Percentiles rank a stretch among this genome's conserved stretches.
Conservation (phyloP, 2,329 filamentous ascomycete species). For the Penicillium fuscoglaucum region DNA sequence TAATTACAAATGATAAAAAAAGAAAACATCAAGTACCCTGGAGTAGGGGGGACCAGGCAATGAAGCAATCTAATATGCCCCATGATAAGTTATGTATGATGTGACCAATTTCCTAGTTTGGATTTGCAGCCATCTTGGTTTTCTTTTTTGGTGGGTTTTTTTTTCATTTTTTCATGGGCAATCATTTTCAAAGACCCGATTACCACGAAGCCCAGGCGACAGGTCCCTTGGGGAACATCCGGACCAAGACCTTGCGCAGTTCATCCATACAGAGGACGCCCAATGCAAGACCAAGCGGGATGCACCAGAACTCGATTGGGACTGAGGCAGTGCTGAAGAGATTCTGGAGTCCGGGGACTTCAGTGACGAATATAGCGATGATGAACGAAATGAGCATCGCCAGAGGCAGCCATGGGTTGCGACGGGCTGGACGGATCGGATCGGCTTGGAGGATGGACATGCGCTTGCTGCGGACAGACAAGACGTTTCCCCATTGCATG, state of each 20-base stretch:
- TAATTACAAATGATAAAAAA: not conserved
- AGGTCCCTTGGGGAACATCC: conserved; percentile 47
- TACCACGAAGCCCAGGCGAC: conserved; percentile 55
- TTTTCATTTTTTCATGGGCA: not conserved
- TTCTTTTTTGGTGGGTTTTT: not conserved
- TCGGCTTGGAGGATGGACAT: conserved; percentile 55
- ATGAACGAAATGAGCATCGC: conserved; percentile 50
- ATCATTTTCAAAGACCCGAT: not conserved
- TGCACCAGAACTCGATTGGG: conserved; percentile 55
- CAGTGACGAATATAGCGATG: conserved; percentile 57
- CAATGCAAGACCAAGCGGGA: conserved; percentile 53
- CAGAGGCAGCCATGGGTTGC: conserved; percentile 53
- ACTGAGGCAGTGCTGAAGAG: conserved; percentile 53
- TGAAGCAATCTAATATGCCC: not conserved
- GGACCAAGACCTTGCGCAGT: conserved; percentile 52
- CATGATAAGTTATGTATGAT: not conserved
- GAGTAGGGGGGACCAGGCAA: not conserved
- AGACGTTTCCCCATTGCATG: conserved; percentile 56
- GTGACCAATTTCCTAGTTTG: not conserved
- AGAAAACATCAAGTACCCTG: not conserved
- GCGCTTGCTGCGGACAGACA: conserved; percentile 53
- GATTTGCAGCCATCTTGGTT: not conserved
- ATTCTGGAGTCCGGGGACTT: conserved; percentile 51
- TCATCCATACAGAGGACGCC: conserved; percentile 56
- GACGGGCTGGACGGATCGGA: conserved; percentile 48